These are phyloP conservation scores for Amaranthus palmeri DNA, from an alignment of 148 eudicot species.

Conservation along the genomic window DNA sequence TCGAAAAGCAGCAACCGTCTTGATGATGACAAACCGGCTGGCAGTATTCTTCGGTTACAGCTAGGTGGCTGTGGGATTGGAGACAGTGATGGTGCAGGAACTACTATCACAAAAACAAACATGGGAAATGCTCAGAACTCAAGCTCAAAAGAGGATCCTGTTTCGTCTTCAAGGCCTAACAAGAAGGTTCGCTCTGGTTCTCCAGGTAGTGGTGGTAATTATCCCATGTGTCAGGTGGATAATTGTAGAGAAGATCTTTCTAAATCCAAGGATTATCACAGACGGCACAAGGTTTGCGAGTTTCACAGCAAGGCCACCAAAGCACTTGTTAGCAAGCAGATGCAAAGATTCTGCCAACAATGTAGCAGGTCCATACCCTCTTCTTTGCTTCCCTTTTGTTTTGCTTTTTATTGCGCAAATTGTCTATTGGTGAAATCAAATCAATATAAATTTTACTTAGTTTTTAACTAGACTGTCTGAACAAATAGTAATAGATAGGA, in stretches of 20 bases:
- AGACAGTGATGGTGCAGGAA: neutral
- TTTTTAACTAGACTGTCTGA: neutral
- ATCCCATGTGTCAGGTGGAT: conserved; percentile 82
- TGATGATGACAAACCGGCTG: conserved; percentile 8
- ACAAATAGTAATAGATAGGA: too few species aligned
- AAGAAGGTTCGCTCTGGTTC: conserved; percentile 34
- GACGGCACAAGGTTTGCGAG: conserved; percentile 85
- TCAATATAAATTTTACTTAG: neutral
- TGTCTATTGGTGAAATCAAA: neutral
- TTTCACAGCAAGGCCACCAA: conserved; percentile 68
- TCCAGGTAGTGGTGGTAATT: conserved; percentile 31
- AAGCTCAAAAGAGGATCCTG: conserved; percentile 19
- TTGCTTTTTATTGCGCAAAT: neutral
- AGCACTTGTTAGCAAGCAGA: conserved; percentile 66
- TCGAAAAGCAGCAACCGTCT: conserved; percentile 3
- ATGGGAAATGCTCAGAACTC: conserved; percentile 16
- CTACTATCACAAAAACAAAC: conserved; percentile 9
- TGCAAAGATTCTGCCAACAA: conserved; percentile 92
- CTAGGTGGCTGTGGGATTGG: conserved; percentile 23
- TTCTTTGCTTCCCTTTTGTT: neutral
- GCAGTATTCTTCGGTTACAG: conserved; percentile 22
- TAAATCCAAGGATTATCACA: conserved; percentile 71
- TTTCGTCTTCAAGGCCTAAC: conserved; percentile 24
- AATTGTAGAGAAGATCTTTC: conserved; percentile 70
- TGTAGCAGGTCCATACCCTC: conserved; percentile 60